Evolutionary conservation across 441 rosid genomes (phyloP).

Genomic region (Adansonia grandidieri): DNA sequence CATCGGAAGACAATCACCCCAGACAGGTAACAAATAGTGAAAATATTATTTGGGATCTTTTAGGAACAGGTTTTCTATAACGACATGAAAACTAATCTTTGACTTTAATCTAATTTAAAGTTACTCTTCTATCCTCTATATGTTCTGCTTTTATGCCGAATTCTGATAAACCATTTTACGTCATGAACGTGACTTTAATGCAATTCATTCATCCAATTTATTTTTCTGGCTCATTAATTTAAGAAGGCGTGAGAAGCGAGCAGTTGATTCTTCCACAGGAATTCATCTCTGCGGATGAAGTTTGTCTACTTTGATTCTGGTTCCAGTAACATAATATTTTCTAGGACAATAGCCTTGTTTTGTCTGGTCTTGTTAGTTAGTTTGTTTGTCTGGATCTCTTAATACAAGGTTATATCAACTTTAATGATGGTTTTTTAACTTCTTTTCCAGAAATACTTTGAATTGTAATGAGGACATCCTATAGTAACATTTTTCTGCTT

Average conservation of each 20-base stretch:
- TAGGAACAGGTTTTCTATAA: background rate
- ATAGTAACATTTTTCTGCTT: background rate
- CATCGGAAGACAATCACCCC: conserved; percentile 84
- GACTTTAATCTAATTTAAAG: background rate
- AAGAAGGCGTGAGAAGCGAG: background rate
- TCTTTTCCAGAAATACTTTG: background rate
- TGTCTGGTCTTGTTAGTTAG: background rate
- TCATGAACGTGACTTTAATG: background rate
- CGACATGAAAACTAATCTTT: background rate
- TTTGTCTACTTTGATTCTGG: background rate
- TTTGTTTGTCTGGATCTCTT: background rate
- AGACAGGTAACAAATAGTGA: conserved; percentile 59
- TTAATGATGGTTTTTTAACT: background rate
- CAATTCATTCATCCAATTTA: background rate
- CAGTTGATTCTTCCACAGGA: background rate
- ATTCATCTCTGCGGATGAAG: background rate
- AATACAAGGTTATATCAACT: background rate
- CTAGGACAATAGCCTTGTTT: background rate
- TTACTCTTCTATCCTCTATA: background rate
- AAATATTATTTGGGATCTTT: background rate
- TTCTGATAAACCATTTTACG: background rate
- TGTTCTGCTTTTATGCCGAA: conserved; percentile 1
- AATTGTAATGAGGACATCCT: background rate
- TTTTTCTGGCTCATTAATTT: background rate
- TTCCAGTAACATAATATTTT: background rate